Conservation (phyloP, 2,329 filamentous ascomycete species). For the Xylaria sp. region DNA sequence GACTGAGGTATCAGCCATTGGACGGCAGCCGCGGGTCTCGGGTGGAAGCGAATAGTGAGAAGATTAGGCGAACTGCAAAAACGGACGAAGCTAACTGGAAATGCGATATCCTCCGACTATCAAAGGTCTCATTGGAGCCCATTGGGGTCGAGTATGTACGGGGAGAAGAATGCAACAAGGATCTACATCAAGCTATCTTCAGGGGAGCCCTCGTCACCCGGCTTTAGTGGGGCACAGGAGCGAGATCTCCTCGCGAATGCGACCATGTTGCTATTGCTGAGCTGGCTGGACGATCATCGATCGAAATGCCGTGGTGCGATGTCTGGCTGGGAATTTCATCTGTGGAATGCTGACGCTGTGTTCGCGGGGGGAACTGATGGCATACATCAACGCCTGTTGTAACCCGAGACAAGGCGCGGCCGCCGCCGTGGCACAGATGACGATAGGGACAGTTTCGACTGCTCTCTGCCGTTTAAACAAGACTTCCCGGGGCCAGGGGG, state of each 20-base stretch:
- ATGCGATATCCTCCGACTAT: constrained; percentile 9
- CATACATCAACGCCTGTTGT: neutral
- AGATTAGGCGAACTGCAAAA: constrained; percentile 19
- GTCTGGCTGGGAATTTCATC: neutral
- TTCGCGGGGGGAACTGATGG: neutral
- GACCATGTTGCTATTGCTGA: neutral
- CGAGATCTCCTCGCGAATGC: neutral
- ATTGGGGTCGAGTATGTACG: neutral
- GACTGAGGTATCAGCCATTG: constrained; percentile 18
- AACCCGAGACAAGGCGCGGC: too few species aligned
- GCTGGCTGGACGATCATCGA: neutral
- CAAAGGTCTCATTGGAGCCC: neutral
- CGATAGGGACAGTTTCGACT: constrained; percentile 7
- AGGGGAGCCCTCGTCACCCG: constrained; percentile 5
- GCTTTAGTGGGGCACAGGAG: constrained; percentile 8
- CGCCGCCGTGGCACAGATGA: neutral
- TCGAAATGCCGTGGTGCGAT: neutral
- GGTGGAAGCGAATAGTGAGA: constrained; percentile 23
- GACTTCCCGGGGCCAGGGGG: constrained; percentile 3
- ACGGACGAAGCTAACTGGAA: constrained; percentile 21
- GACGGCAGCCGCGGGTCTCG: constrained; percentile 8
- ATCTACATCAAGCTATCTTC: neutral
- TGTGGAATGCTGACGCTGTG: neutral
- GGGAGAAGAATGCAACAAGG: constrained; percentile 3
- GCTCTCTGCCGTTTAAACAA: constrained; percentile 12